phyloP scores from a whole-genome alignment of 495 filamentous ascomycete genomes.

The Thozetella sp. region DNA sequence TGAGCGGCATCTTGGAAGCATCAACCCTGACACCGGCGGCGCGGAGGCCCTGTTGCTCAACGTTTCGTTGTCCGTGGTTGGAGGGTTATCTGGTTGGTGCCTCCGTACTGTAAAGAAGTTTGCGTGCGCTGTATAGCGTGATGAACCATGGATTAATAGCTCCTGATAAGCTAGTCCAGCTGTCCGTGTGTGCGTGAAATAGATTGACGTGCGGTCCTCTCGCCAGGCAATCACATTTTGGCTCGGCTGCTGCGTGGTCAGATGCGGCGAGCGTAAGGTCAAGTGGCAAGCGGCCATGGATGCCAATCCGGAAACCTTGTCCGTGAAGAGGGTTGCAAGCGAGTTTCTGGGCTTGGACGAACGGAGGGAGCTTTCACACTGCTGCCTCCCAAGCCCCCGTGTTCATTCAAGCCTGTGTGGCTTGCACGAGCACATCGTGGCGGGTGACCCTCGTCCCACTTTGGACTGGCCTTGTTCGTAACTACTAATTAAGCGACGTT shows the following conservation, averaged over 20 bases:
- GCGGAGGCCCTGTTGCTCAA: background rate
- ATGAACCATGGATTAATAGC: constrained; percentile 1
- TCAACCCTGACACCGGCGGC: constrained; percentile 9
- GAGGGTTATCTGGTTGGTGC: constrained; percentile 1
- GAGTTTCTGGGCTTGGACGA: background rate
- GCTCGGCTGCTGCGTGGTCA: constrained; percentile 12
- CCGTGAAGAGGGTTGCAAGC: constrained; percentile 3
- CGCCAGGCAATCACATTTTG: constrained; percentile 11
- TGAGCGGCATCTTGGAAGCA: constrained; percentile 19
- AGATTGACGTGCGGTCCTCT: constrained; percentile 13
- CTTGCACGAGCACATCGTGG: no score
- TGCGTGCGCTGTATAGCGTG: background rate
- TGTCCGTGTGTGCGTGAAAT: constrained; percentile 21
- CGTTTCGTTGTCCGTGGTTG: background rate
- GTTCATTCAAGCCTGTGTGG: background rate
- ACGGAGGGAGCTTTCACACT: background rate
- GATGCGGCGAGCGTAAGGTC: constrained; percentile 3
- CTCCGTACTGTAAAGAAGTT: background rate
- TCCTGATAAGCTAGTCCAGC: background rate
- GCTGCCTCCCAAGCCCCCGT: no score
- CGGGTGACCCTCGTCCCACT: no score
- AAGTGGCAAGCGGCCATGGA: background rate
- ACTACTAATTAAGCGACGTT: no score
- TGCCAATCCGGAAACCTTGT: constrained; percentile 27
- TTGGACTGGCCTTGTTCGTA: no score